These are phyloP conservation scores for Asterophora lycoperdoides DNA, from an alignment of 768 basidiomycete genomes.

Conservation along the genomic window DNA sequence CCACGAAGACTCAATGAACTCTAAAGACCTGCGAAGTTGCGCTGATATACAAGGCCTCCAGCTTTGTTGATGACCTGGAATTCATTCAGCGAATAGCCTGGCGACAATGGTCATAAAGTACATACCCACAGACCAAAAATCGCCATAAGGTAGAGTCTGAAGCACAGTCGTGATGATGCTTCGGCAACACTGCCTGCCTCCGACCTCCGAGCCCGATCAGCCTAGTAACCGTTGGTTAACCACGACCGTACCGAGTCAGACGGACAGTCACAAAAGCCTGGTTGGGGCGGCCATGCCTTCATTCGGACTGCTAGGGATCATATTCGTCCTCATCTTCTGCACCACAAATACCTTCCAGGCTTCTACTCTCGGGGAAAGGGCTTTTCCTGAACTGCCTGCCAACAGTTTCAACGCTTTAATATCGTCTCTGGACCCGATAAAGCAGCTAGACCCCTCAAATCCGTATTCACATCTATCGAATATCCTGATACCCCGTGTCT, in stretches of 20 bases:
- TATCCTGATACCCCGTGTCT: slow-evolving; percentile 79
- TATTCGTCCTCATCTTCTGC: slow-evolving; percentile 29
- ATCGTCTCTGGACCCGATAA: slow-evolving; percentile 56
- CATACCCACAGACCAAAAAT: slow-evolving; percentile 81
- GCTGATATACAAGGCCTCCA: slow-evolving; percentile 92
- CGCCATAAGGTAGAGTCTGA: slow-evolving; percentile 44
- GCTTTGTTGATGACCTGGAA: slow-evolving; percentile 94
- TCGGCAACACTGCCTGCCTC: background rate
- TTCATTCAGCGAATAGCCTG: slow-evolving; percentile 1
- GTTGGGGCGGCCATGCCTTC: slow-evolving; percentile 3
- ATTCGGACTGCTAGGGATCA: slow-evolving; percentile 17
- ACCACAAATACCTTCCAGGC: slow-evolving; percentile 27
- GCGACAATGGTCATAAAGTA: background rate
- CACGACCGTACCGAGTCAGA: background rate
- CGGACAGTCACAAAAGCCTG: background rate
- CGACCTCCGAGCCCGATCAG: background rate
- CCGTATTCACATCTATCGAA: slow-evolving; percentile 73
- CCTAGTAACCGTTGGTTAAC: too few relatives aligned
- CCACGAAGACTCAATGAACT: background rate
- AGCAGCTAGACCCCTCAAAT: slow-evolving; percentile 62
- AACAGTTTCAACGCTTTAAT: slow-evolving; percentile 49
- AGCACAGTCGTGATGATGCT: background rate
- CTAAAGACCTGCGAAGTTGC: slow-evolving; percentile 78
- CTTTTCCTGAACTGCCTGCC: slow-evolving; percentile 42
- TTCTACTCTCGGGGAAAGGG: slow-evolving; percentile 37